These are phyloP conservation scores for Leucoagaricus sp. DNA, from an alignment of 1,284 basidiomycete genomes.

Conservation along the genomic window DNA sequence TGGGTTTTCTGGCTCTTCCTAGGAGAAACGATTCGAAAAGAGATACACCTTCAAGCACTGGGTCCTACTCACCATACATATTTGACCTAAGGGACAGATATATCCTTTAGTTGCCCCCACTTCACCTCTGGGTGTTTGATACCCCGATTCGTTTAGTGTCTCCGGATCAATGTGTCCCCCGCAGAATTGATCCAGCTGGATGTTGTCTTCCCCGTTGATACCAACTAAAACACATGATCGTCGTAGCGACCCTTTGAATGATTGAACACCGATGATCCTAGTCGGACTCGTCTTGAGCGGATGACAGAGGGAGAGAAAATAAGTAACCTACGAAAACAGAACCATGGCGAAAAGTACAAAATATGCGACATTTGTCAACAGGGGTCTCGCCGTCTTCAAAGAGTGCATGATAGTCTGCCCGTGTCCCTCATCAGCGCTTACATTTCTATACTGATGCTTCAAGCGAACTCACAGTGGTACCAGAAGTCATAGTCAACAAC, in stretches of 20 bases:
- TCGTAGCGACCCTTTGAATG: constrained; percentile 83
- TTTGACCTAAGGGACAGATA: constrained; percentile 81
- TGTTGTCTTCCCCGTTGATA: constrained; percentile 50
- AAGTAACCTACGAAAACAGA: constrained; percentile 82
- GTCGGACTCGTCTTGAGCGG: not conserved
- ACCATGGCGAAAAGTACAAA: constrained; percentile 92
- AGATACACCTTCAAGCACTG: constrained; percentile 5
- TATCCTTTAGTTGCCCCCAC: constrained; percentile 55
- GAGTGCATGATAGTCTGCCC: constrained; percentile 89
- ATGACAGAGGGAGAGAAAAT: constrained; percentile 10
- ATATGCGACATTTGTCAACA: constrained; percentile 87
- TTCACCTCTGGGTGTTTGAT: constrained; percentile 43
- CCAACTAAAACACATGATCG: constrained; percentile 62
- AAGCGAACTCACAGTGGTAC: constrained; percentile 73
- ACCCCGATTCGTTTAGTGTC: constrained; percentile 49
- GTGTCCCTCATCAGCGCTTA: not conserved
- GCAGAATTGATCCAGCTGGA: constrained; percentile 61
- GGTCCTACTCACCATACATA: constrained; percentile 57
- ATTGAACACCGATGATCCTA: constrained; percentile 88
- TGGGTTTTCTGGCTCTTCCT: constrained; percentile 78
- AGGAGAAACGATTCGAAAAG: constrained; percentile 6
- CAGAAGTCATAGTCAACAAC: constrained; percentile 86
- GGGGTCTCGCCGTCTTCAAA: constrained; percentile 87
- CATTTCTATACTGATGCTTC: not conserved
- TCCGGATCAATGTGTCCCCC: constrained; percentile 75